Conservation (phyloP, 1,139 yeast genomes). For the Nadsonia starkeyi-henricii region DNA sequence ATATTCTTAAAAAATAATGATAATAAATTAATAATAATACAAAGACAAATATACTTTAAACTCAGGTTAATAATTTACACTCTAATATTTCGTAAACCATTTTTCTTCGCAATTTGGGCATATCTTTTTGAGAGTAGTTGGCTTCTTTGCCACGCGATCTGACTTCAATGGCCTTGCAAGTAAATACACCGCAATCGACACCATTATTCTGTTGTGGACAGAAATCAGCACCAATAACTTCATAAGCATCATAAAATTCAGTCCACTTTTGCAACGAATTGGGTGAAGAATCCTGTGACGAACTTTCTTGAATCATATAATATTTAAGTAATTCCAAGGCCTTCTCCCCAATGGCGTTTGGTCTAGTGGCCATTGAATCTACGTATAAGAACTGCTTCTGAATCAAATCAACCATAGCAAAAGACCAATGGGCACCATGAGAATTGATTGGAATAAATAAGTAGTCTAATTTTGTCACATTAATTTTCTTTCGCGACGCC, state of each 20-base stretch:
- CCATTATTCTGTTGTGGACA: conserved; percentile 88
- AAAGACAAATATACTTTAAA: conserved; percentile 1
- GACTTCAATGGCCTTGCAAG: conserved; percentile 64
- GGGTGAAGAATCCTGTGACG: conserved; percentile 17
- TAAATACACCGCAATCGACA: conserved; percentile 88
- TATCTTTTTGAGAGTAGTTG: conserved; percentile 53
- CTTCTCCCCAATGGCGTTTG: conserved; percentile 27
- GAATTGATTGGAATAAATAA: conserved; percentile 77
- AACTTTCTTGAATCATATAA: conserved; percentile 19
- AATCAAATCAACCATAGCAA: conserved; percentile 60
- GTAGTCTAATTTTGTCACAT: conserved; percentile 47
- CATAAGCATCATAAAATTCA: conserved; percentile 16
- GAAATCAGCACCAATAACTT: conserved; percentile 22
- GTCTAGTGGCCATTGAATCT: conserved; percentile 37
- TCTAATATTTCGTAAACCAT: conserved; percentile 44
- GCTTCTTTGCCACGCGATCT: conserved; percentile 36
- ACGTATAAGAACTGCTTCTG: conserved; percentile 48
- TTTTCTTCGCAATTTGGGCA: conserved; percentile 50
- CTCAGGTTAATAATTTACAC: conserved; percentile 7
- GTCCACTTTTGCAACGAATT: conserved; percentile 25
- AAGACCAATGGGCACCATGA: conserved; percentile 82
- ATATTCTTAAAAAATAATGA: background rate
- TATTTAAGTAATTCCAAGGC: conserved; percentile 15
- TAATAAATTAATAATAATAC: too few relatives aligned
- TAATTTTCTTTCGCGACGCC: conserved; percentile 73